Conservation (phyloP, 768 basidiomycete genomes). For the Agaricus subrufescens region DNA sequence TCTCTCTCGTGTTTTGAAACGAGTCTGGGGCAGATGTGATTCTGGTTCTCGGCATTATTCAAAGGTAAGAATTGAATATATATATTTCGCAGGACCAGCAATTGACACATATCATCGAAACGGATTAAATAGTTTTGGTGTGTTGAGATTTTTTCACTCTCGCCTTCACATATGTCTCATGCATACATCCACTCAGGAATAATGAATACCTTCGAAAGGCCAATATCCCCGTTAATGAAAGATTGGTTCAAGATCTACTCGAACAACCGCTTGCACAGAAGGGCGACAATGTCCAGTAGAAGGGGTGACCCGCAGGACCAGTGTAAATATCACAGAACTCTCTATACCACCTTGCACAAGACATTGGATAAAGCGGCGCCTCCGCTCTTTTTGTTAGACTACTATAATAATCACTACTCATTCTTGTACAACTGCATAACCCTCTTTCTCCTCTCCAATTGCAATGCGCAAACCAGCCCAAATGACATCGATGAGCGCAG, state of each 20-base stretch:
- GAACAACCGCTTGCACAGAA: slow-evolving; percentile 15
- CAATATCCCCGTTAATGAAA: slow-evolving; percentile 36
- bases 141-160: slow-evolving; percentile 5
- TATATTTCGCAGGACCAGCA: not conserved
- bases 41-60: slow-evolving; percentile 91
- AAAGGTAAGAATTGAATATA: slow-evolving; percentile 49
- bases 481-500: slow-evolving; percentile 76
- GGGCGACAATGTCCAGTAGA: too few species aligned
- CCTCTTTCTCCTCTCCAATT: slow-evolving; percentile 50
- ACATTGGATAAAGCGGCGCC: too few species aligned
- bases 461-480: slow-evolving; percentile 81
- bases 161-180: too few species aligned
- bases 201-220: slow-evolving; percentile 47
- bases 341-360: not conserved
- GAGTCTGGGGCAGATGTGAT: slow-evolving; percentile 60
- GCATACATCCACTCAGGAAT: slow-evolving; percentile 30
- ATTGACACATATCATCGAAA: not conserved
- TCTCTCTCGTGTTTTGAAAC: not conserved
- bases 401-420: slow-evolving; percentile 19
- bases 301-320: too few species aligned
- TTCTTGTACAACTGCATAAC: slow-evolving; percentile 57
- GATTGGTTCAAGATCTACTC: slow-evolving; percentile 39
- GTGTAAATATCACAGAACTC: too few species aligned
- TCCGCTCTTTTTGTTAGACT: too few species aligned
- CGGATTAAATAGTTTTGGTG: slow-evolving; percentile 37